These are phyloP conservation scores for Brettanomyces naardenensis DNA, from an alignment of 805 yeast species.

Conservation along the genomic window DNA sequence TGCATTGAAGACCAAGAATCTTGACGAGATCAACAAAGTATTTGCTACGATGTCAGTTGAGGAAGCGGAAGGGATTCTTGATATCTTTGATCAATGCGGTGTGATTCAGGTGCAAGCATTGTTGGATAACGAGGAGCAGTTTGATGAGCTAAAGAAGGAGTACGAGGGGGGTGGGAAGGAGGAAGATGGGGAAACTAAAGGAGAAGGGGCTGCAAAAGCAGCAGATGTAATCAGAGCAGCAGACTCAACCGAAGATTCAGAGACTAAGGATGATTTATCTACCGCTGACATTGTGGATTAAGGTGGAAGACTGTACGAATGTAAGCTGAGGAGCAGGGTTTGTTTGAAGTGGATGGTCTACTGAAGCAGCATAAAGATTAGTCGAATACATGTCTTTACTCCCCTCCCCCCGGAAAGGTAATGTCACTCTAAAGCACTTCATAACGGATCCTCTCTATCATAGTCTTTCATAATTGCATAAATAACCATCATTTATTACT, in stretches of 20 bases:
- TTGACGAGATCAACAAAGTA: constrained; percentile 77
- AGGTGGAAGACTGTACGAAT: no score
- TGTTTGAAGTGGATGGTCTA: no score
- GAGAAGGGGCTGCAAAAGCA: background rate
- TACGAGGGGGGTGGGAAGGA: constrained; percentile 3
- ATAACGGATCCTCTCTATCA: no score
- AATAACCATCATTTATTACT: no score
- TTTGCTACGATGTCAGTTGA: constrained; percentile 65
- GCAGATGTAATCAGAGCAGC: no score
- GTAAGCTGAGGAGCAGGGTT: no score
- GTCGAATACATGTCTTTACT: background rate
- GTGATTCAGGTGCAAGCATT: constrained; percentile 77
- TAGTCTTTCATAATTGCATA: no score
- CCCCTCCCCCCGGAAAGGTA: no score
- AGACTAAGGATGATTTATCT: no score
- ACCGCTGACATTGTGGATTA: constrained; percentile 3
- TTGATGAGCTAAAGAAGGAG: constrained; percentile 43
- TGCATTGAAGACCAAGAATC: constrained; percentile 64
- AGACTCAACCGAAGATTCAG: background rate
- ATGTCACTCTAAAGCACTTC: no score
- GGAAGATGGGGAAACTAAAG: background rate
- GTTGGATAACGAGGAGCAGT: constrained; percentile 66
- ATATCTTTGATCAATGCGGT: constrained; percentile 68
- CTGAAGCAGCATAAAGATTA: background rate
- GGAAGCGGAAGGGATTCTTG: constrained; percentile 75